Percentiles rank a stretch among this genome's conserved stretches.
Conservation (phyloP, 2,329 filamentous ascomycete species). For the Mollisiaceae sp. region DNA sequence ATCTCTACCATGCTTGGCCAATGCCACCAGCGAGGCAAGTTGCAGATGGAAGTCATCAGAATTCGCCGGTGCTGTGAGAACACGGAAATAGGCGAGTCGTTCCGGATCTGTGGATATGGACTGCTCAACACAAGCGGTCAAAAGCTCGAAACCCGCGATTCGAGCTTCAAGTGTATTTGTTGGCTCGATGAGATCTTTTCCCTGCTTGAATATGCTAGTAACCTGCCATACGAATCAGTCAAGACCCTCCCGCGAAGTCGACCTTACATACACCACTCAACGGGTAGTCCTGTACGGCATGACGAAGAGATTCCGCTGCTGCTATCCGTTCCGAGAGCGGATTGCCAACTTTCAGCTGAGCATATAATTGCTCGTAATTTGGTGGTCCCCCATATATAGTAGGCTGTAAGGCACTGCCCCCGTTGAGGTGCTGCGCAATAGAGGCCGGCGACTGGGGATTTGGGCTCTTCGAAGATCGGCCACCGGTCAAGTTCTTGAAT, state of each 20-base stretch:
- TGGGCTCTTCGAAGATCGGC: slow-evolving; percentile 57
- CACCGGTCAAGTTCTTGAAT: slow-evolving; percentile 63
- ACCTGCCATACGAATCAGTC: slow-evolving; percentile 33
- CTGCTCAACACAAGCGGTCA: slow-evolving; percentile 69
- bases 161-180: slow-evolving; percentile 59
- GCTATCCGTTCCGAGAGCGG: slow-evolving; percentile 58
- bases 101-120: slow-evolving; percentile 68
- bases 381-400: slow-evolving; percentile 51
- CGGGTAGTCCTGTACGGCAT: slow-evolving; percentile 62
- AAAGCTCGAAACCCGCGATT: slow-evolving; percentile 66
- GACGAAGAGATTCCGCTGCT: slow-evolving; percentile 62
- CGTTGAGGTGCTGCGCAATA: slow-evolving; percentile 50
- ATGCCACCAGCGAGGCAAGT: slow-evolving; percentile 64
- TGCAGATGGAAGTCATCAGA: slow-evolving; percentile 70
- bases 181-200: slow-evolving; percentile 66
- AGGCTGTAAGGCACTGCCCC: slow-evolving; percentile 45
- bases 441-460: slow-evolving; percentile 47
- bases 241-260: background rate
- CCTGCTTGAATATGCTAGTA: slow-evolving; percentile 64
- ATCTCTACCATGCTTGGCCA: slow-evolving; percentile 65
- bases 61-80: slow-evolving; percentile 60
- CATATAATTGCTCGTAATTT: slow-evolving; percentile 59
- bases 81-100: slow-evolving; percentile 68
- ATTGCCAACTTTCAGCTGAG: slow-evolving; percentile 57
- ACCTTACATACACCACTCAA: slow-evolving; percentile 45